These are phyloP conservation scores for Trichoderma polysporum DNA, from an alignment of 2,329 filamentous ascomycete genomes.

Conservation along the genomic window DNA sequence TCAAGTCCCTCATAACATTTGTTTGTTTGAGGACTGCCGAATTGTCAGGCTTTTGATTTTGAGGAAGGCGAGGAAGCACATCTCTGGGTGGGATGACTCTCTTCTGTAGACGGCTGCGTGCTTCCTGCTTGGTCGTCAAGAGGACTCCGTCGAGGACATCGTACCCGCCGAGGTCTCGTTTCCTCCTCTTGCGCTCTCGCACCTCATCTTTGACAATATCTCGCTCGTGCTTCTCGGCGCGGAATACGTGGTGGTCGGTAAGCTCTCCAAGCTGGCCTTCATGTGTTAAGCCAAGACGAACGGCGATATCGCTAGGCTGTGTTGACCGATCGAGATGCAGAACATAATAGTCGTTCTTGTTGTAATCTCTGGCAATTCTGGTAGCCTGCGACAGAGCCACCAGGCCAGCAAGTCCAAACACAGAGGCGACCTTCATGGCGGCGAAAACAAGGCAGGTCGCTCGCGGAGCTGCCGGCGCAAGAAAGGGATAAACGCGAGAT, in stretches of 20 bases:
- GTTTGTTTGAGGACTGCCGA: slow-evolving; percentile 58
- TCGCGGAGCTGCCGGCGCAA: slow-evolving; percentile 12
- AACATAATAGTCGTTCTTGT: slow-evolving; percentile 87
- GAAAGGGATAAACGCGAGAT: slow-evolving; percentile 16
- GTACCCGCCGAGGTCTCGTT: slow-evolving; percentile 51
- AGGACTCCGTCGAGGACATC: slow-evolving; percentile 72
- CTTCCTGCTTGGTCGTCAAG: slow-evolving; percentile 72
- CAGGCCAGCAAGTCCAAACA: slow-evolving; percentile 55
- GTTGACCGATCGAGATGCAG: slow-evolving; percentile 71
- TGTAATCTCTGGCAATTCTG: slow-evolving; percentile 66
- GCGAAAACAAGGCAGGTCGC: background rate
- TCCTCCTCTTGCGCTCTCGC: slow-evolving; percentile 58
- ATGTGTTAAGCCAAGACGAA: slow-evolving; percentile 70
- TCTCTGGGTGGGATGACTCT: slow-evolving; percentile 42
- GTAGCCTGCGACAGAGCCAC: slow-evolving; percentile 49
- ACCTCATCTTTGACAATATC: slow-evolving; percentile 59
- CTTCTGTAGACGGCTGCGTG: slow-evolving; percentile 55
- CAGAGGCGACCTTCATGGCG: slow-evolving; percentile 52
- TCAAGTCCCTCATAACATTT: slow-evolving; percentile 62
- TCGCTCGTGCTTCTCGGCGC: slow-evolving; percentile 60
- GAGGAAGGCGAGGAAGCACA: slow-evolving; percentile 23
- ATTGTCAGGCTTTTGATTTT: slow-evolving; percentile 26
- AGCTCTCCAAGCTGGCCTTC: slow-evolving; percentile 80
- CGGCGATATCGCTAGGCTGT: slow-evolving; percentile 68
- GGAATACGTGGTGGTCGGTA: slow-evolving; percentile 81